A percentile compares a stretch with the other conserved stretches of the same genome.
Evolutionary conservation across 2,329 filamentous ascomycete genomes (phyloP).

Genomic region (Stemphylium beticola): DNA sequence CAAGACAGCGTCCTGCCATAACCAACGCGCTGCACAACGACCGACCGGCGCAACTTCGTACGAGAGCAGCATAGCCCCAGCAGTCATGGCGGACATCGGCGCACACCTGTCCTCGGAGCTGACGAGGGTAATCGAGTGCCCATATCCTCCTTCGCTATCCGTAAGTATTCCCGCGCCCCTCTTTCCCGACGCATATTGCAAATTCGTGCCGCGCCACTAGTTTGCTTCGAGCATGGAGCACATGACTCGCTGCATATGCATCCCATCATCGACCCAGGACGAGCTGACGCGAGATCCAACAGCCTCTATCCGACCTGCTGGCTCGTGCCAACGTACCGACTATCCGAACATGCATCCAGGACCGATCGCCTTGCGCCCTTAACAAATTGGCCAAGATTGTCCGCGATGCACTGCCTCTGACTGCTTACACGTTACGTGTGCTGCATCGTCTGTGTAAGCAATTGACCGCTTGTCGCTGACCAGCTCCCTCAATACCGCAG

Average conservation of each 20-base stretch:
- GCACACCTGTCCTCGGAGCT: constrained; percentile 50
- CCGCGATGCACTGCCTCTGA: constrained; percentile 58
- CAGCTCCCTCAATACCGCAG: background rate
- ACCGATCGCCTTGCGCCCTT: constrained; percentile 58
- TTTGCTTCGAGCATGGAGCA: constrained; percentile 7
- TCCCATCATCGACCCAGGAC: constrained; percentile 3
- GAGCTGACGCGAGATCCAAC: constrained; percentile 31
- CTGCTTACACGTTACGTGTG: constrained; percentile 58
- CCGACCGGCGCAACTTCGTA: constrained; percentile 8
- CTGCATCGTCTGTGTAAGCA: constrained; percentile 57
- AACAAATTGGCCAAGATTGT: constrained; percentile 50
- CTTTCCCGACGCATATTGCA: constrained; percentile 10
- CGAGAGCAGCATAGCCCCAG: constrained; percentile 7
- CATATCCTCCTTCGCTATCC: constrained; percentile 59
- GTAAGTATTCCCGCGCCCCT: constrained; percentile 41
- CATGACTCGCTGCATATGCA: constrained; percentile 32
- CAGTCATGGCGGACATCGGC: constrained; percentile 24
- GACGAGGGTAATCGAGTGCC: constrained; percentile 55
- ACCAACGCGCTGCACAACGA: constrained; percentile 17
- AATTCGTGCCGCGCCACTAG: constrained; percentile 17
- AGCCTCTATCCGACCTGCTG: constrained; percentile 49
- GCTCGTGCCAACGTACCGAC: constrained; percentile 38
- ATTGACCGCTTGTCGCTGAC: constrained; percentile 1
- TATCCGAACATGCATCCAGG: constrained; percentile 54
- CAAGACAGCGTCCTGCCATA: constrained; percentile 12